These are phyloP conservation scores for Candida xiaguanensis DNA, from an alignment of 805 yeast genomes.

Conservation along the genomic window DNA sequence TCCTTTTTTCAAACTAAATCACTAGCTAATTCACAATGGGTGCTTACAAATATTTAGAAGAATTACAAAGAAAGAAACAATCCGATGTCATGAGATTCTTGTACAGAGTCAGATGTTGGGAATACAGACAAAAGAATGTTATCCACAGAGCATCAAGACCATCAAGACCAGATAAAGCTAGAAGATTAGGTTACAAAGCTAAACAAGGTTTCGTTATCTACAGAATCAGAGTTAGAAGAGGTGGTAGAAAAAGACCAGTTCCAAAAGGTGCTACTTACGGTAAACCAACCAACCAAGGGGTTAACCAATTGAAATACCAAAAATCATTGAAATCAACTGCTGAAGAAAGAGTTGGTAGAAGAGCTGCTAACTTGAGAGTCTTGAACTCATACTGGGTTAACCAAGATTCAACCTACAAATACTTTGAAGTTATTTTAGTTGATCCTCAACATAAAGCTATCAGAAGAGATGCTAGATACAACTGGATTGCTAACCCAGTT, in stretches of 20 bases:
- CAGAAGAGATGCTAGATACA: conserved; percentile 97
- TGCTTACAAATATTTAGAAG: conserved; percentile 99
- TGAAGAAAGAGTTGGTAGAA: conserved; percentile 99
- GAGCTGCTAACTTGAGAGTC: conserved; percentile 98
- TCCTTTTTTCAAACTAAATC: conserved; percentile 5
- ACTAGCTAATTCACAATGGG: conserved; percentile 58
- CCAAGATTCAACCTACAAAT: conserved; percentile 99
- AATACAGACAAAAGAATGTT: conserved; percentile 98
- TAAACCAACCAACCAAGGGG: conserved; percentile 99
- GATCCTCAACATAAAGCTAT: conserved; percentile 98
- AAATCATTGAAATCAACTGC: conserved; percentile 97
- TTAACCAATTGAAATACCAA: conserved; percentile 98
- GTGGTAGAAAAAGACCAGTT: conserved; percentile 99
- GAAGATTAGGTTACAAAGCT: conserved; percentile 99
- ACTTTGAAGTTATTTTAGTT: conserved; percentile 95
- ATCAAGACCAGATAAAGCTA: conserved; percentile 99
- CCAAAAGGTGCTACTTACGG: conserved; percentile 99
- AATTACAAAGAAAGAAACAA: conserved; percentile 99
- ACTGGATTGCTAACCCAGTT: conserved; percentile 99
- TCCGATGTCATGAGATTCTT: conserved; percentile 98
- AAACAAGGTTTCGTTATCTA: conserved; percentile 98
- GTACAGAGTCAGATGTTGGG: conserved; percentile 99
- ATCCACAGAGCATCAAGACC: conserved; percentile 99
- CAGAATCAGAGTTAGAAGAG: conserved; percentile 99
- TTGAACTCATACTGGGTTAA: conserved; percentile 99